These are phyloP conservation scores for Phytopythium delawarense DNA, from an alignment of 352 stramenopile species.

Conservation along the genomic window DNA sequence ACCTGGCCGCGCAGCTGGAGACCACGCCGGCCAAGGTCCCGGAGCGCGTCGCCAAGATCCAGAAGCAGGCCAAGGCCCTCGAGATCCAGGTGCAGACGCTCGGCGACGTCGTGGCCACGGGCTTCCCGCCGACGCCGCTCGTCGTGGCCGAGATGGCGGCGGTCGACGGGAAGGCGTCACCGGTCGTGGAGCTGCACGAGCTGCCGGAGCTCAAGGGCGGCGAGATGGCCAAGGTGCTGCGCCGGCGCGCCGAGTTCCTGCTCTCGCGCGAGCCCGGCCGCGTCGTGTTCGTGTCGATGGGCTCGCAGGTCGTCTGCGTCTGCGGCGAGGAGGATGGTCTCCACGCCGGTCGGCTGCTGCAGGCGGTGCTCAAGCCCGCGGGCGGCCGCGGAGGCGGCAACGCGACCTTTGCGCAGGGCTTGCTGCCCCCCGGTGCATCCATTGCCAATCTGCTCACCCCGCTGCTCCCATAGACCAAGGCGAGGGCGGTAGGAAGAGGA, in stretches of 20 bases:
- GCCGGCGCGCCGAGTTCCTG: slow-evolving; percentile 59
- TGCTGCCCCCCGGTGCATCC: slow-evolving; percentile 10
- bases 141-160: slow-evolving; percentile 14
- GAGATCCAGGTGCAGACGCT: slow-evolving; percentile 50
- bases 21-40: slow-evolving; percentile 57
- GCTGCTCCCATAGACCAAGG: neutral
- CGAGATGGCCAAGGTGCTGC: slow-evolving; percentile 50
- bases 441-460: neutral
- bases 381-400: slow-evolving; percentile 58
- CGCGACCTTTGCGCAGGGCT: slow-evolving; percentile 59
- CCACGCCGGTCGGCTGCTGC: slow-evolving; percentile 56
- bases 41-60: slow-evolving; percentile 61
- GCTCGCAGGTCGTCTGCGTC: slow-evolving; percentile 48
- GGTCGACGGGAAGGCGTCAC: slow-evolving; percentile 1
- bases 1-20: slow-evolving; percentile 49
- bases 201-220: slow-evolving; percentile 13
- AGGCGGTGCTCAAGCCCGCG: slow-evolving; percentile 44
- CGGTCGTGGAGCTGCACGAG: slow-evolving; percentile 31
- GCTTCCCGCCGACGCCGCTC: slow-evolving; percentile 31
- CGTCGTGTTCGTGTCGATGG: slow-evolving; percentile 49
- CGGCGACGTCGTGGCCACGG: slow-evolving; percentile 37
- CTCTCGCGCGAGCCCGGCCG: slow-evolving; percentile 18
- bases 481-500: neutral
- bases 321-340: slow-evolving; percentile 18
- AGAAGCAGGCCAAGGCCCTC: slow-evolving; percentile 68